Evolutionary conservation across 2,329 filamentous ascomycete species (phyloP).

Genomic region (Huntiella moniliformis): DNA sequence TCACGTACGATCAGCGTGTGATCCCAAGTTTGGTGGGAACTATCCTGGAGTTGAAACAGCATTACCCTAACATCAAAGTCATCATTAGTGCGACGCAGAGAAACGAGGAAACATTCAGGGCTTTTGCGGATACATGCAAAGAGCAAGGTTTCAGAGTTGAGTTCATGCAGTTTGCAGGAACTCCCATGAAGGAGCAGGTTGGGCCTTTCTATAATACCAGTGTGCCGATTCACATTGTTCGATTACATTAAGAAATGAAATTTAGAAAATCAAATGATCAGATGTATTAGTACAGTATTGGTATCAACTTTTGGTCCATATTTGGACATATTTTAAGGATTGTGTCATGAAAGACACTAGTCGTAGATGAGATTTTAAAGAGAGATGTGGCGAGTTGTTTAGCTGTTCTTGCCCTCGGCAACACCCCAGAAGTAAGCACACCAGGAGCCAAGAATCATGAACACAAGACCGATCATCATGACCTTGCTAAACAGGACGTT

Average conservation of each 20-base stretch:
- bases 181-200: constrained; percentile 24
- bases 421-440: constrained; percentile 41
- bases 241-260: background rate
- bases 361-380: background rate
- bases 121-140: constrained; percentile 41
- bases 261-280: background rate
- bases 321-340: background rate
- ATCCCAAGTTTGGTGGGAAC: constrained; percentile 48
- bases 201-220: constrained; percentile 46
- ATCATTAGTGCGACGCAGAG: constrained; percentile 54
- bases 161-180: constrained; percentile 25
- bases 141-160: constrained; percentile 25
- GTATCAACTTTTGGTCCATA: background rate
- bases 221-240: constrained; percentile 37
- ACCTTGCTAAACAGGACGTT: constrained; percentile 24
- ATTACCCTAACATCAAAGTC: constrained; percentile 37
- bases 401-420: constrained; percentile 29
- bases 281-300: no score
- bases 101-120: constrained; percentile 48
- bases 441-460: constrained; percentile 33
- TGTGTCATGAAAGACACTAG: background rate
- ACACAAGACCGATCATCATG: constrained; percentile 25
- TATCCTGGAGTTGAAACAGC: constrained; percentile 38
- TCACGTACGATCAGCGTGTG: constrained; percentile 52
- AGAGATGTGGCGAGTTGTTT: background rate